Evolutionary conservation across 139 green algal species (phyloP), one percentile per base, ranked within the genome.

Genomic region (Closterium sp.): DNA sequence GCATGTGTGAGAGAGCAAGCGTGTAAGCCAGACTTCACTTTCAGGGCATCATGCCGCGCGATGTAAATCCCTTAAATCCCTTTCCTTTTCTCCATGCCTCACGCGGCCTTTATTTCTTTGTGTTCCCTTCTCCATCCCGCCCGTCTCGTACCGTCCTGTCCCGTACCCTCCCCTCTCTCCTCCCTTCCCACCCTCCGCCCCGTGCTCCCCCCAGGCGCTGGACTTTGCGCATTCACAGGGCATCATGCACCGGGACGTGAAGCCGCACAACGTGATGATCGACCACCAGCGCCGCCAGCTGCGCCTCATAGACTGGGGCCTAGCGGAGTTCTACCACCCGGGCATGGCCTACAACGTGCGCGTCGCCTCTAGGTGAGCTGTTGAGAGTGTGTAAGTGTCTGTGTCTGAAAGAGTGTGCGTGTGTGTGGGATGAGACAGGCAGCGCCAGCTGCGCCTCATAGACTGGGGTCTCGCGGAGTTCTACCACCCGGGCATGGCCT

Each of bases 261-360:
- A 97, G 95, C 97, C 96, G 9, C 97, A 98, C 96, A 98, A 98
- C 90, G 95, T 99, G 27, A 99, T 99, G 98, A 99, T 99, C 87
- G 98, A 99, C 94, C 98, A 99, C 93, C 94, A 96, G 84, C 95
- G 97, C 94, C 95, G 96, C 27, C 91, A 98, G 95, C 96, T 99
- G 92, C 95, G 98, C 30, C 96, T 99, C 70, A 99, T 99, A 89
- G 98, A 99, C 95, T 99, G 98, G 98, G 98, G 98, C 30, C 95
- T 99, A 31, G 98, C 98, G 13, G 98, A 99, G 96, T 99, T 99
- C 92, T 99, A 99, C 95, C 97, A 98, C 92, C 97, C 98, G 4
- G 97, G 96, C 30, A 95, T 96, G 30, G 92, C 95, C 89, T 99
- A 99, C 96, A 99, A 99, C 95, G 98, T 99, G 88, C 96, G 98